Percentiles rank a stretch among this genome's conserved stretches.
Evolutionary conservation across 331 rosid genomes (phyloP).

Genomic region (Saraca asoca): DNA sequence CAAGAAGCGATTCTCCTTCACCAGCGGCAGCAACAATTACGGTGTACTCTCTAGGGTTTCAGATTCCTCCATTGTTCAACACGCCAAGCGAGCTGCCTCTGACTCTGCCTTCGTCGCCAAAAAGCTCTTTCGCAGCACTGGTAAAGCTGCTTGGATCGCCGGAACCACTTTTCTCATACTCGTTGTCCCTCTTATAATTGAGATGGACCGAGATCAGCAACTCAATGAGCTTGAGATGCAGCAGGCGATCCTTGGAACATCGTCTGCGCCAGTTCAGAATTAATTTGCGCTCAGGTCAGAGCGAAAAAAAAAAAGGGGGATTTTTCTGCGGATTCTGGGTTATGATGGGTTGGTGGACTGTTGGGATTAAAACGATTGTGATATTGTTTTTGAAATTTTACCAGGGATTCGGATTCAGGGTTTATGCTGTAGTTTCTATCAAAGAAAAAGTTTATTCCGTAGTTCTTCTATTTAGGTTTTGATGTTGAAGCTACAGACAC

Average conservation of each 20-base stretch:
- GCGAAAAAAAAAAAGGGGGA: too few species aligned
- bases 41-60: slow-evolving; percentile 44
- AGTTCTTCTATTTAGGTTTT: too few species aligned
- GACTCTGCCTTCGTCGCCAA: slow-evolving; percentile 47
- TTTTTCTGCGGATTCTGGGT: neutral
- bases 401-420: neutral
- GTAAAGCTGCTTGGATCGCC: slow-evolving; percentile 85
- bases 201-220: slow-evolving; percentile 87
- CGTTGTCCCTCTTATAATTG: slow-evolving; percentile 72
- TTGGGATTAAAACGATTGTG: neutral
- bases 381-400: neutral
- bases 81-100: slow-evolving; percentile 50
- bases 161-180: slow-evolving; percentile 74
- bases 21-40: neutral
- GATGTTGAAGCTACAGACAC: neutral
- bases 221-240: slow-evolving; percentile 76
- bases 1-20: slow-evolving; percentile 18
- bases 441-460: neutral
- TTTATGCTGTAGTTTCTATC: neutral
- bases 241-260: slow-evolving; percentile 76
- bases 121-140: slow-evolving; percentile 80
- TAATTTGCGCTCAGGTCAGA: neutral
- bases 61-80: slow-evolving; percentile 47
- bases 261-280: slow-evolving; percentile 34
- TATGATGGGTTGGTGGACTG: neutral